Evolutionary conservation across 73 alveolate species (phyloP), one percentile per base, ranked within the genome.

Genomic region (Paramecium biaurelia): DNA sequence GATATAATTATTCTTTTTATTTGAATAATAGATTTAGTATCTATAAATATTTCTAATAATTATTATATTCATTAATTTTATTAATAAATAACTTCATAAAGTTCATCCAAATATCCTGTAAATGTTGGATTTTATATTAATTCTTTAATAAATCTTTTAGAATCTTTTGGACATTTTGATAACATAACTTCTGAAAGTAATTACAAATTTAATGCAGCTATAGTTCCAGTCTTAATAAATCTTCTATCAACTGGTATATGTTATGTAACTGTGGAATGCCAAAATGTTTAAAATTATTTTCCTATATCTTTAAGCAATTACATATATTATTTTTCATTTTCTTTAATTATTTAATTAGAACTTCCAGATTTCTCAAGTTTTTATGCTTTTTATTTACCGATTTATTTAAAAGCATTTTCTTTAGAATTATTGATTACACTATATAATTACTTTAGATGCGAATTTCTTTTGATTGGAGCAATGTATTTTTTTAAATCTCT

Each of bases 21-120:
- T n/a, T n/a, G n/a, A n/a, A n/a, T n/a, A n/a, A n/a, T n/a, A n/a
- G n/a, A 35, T 35, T 34, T 35, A 35, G 42, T 35, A 5, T 35
- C 42, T 35, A 35, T 35, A 35, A 1, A 35, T 9, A 35, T 35
- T 43, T 42, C 7, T 43, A 14, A 43, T 11, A n/a, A n/a, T n/a
- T n/a, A n/a, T n/a, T n/a, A n/a, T n/a, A n/a, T n/a, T 63, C 84
- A 63, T 63, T 63, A 63, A 20, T 63, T 32, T 26, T 63, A 32
- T 63, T 26, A 63, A 63, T 63, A 63, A 63, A 63, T 63, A 30
- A 2, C 21, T 34, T 32, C 86, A 38, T 72, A 72, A 10, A 72
- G 45, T 35, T 72, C 86, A 72, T 72, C 86, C 10, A 72, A 72
- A 72, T 35, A 72, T 6, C 67, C 86, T 20, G 86, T 72, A 72